Evolutionary conservation across 73 alveolate genomes (phyloP).

Genomic region (Durusdinium trenchii): DNA sequence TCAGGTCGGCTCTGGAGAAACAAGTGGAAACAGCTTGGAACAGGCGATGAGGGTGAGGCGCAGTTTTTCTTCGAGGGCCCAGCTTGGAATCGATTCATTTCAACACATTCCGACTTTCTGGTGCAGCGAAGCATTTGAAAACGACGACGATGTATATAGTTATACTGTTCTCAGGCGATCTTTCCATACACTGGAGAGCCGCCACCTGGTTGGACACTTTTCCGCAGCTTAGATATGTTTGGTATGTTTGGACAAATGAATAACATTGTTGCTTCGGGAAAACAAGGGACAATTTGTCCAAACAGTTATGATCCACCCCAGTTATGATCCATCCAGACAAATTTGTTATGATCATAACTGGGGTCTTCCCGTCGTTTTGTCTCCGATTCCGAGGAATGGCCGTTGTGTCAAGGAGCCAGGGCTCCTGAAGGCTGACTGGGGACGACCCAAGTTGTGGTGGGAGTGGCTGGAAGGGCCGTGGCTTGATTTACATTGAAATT

Average conservation of each 20-base stretch:
- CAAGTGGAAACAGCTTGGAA: constrained; percentile 87
- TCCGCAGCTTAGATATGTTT: too few relatives aligned
- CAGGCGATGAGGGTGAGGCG: constrained; percentile 65
- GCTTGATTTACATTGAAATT: constrained; percentile 2
- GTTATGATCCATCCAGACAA: not conserved
- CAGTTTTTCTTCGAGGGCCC: too few relatives aligned
- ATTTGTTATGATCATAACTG: not conserved
- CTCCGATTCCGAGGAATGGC: constrained; percentile 62
- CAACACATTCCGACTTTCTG: too few relatives aligned
- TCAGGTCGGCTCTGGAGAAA: constrained; percentile 67
- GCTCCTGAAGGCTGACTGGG: constrained; percentile 88
- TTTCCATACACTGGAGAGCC: constrained; percentile 80
- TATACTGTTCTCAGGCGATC: constrained; percentile 3
- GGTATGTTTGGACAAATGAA: too few relatives aligned
- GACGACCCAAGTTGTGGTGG: constrained; percentile 90
- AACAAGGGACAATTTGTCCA: not conserved
- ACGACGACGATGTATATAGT: too few relatives aligned
- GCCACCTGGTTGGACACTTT: constrained; percentile 82
- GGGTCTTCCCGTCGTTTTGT: not conserved
- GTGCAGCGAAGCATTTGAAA: too few relatives aligned
- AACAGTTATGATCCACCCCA: not conserved
- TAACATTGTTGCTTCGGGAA: too few relatives aligned
- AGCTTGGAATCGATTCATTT: too few relatives aligned
- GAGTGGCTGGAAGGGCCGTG: constrained; percentile 89
- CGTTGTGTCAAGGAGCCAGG: constrained; percentile 93